Base-by-base conservation (phyloP, 495 filamentous ascomycete genomes). In the Oidiodendron maius region DNA sequence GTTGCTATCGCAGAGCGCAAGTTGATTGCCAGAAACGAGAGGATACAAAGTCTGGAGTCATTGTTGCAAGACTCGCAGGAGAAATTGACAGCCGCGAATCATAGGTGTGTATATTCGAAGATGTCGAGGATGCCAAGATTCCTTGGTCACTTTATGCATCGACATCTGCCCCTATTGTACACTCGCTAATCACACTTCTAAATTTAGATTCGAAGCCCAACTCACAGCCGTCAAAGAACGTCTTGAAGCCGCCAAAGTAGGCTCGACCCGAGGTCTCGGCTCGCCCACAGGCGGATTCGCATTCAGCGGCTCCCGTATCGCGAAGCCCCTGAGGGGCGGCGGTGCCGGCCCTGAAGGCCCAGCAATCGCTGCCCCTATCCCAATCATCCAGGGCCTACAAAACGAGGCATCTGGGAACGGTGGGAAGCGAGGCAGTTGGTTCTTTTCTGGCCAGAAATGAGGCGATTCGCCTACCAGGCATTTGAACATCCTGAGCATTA, bases 1-100 rank as follows among this genome's bases (percentile, higher is more conserved):
- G 93, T 98, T 41, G 93, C 93, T 25, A 97, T 98, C 61, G 94
- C 93, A 3, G 93, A 97, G 71, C 80, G 94, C 52, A 98, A 98
- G 65, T 78, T 98, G 39, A 91, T 94, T 62, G 93, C 93, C 12
- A 74, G 93, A 48, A 97, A 96, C 63, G 93, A 98, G 72, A 87
- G 93, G 44, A 98, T 98, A 60, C 82, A 90, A 60, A 90, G 84
- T 61, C 70, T 98, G 32, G 93, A 98, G 71, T 80, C 71, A 59
- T 72, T 98, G 65, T 81, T 98, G 54, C 91, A 94, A 67, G 93
- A 98, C 62, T 93, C 87, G 59, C 93, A 97, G 70, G 93, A 97
- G 69, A 98, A 97, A 69, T 71, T 98, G 48, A 94, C 89, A 9
- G 84, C 89, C 38, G 89, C 93, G 12, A 98, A 96, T 63, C 91